Base-by-base conservation (phyloP, 257 asterid species). In the Scutellaria galericulata region DNA sequence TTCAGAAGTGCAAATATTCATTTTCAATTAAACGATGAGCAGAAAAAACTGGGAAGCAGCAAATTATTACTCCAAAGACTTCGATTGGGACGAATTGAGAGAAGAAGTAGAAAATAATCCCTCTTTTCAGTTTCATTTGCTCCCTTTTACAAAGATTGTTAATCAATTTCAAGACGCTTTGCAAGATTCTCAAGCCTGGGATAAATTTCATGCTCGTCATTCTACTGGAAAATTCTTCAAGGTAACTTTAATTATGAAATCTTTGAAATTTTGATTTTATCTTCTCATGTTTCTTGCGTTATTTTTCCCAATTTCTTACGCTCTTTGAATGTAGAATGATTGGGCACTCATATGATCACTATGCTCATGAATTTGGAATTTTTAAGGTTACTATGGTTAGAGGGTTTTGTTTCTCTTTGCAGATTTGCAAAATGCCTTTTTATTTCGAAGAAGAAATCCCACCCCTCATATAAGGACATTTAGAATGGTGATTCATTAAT, bases 171-270 rank as follows among this genome's bases (percentile, higher is more conserved):
- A 72, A 54, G 75, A 72, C 15, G 73, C 75, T 53, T 62, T 44
- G 2, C 76, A 77, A 64, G 86, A 86, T 77, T 82, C 91, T 7
- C 85, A 82, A 68, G 96, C 98, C 6, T 92, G 98, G 98, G 82
- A 83, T 74, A 58, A 83, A 6, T 90, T 92, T 64, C 98, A 92
- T 64, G 71, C 91, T 75, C 89, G 86, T 61, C 97, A 92, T 74
- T 87, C 93, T 61, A 84, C 96, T 53, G 98, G 98, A 6, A 92
- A 87, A 79, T 92, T 90, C 91, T 92, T 88, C 86, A 90, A 90
- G 96, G 96, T 90, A 40, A 64, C 40, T 3, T 54, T 51, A 41
- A 41, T n/a, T 11, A 51, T 31, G 24, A 6, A 40, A 10, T 45
- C 41, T 40, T 35, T 53, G 4, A 2, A 41, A 0, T 65, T 48